Base-by-base conservation (phyloP, 1,284 basidiomycete species). In the Entoloma clypeatum region DNA sequence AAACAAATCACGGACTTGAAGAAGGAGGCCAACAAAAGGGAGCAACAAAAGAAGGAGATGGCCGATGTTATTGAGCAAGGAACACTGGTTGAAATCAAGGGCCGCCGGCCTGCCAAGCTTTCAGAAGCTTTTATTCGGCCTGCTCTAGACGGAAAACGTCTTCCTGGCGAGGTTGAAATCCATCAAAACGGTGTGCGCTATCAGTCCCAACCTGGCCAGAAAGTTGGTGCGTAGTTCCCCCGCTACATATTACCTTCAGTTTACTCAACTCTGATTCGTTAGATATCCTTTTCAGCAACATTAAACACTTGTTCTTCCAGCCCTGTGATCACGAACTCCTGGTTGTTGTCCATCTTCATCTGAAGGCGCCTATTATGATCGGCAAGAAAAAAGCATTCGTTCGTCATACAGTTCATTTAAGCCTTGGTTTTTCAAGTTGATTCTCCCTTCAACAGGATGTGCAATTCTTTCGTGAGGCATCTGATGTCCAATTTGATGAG, bases 271-370 rank as follows among this genome's bases (percentile, higher is more conserved):
- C 21, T 36, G 22, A 30, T 28, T 24, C 44, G 44, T 46, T 43
- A 94, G 92, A 97, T 61, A 77, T 99, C 14, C 74, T 98, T 9
- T 99, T 98, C 72, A 87, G 81, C 69, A 99, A 99, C 63, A 87
- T 99, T 70, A 97, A 96, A 66, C 96, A 99, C 64, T 72, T 99
- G 17, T 97, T 99, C 71, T 99, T 98, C 79, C 96, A 98, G 61
- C 94, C 96, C 5, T 98, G 95, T 59, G 96, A 99, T 54, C 86
- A 92, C 55, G 96, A 99, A 64, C 71, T 99, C 32, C 77, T 98
- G 45, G 95, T 97, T 38, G 86, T 99, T 45, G 79, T 98, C 23
- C 96, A 99, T 61, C 68, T 97, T 41, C 92, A 99, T 62, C 76
- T 99, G 47, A 96, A 85, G 64, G 81, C 92, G 2, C 96, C 96